These are phyloP conservation scores for Xanthoconium stramineum DNA, from an alignment of 768 basidiomycete species.

Conservation along the genomic window DNA sequence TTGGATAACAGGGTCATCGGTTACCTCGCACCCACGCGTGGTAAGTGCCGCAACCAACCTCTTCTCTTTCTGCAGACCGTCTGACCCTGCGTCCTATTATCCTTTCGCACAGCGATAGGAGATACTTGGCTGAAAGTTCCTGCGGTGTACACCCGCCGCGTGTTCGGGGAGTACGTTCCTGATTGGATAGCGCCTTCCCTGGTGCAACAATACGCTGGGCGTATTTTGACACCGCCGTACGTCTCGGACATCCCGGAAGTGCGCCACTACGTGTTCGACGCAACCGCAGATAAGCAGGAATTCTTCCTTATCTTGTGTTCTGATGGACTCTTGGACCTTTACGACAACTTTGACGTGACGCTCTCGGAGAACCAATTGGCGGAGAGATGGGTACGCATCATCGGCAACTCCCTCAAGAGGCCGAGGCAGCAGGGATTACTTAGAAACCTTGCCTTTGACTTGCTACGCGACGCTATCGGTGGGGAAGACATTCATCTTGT, in stretches of 20 bases:
- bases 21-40: conserved; percentile 38
- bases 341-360: conserved; percentile 24
- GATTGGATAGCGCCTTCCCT: conserved; percentile 23
- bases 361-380: conserved; percentile 29
- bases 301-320: conserved; percentile 41
- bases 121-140: conserved; percentile 37
- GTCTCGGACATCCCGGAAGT: conserved; percentile 42
- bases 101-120: conserved; percentile 28
- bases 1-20: conserved; percentile 34
- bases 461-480: conserved; percentile 43
- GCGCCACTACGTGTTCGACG: conserved; percentile 32
- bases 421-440: conserved; percentile 12
- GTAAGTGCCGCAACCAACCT: conserved; percentile 17
- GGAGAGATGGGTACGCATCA: conserved; percentile 34
- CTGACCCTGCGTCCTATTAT: conserved; percentile 12
- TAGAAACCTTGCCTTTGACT: conserved; percentile 37
- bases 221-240: conserved; percentile 46
- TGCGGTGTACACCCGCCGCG: conserved; percentile 29
- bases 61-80: background rate
- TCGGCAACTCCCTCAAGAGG: conserved; percentile 27
- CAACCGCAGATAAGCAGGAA: conserved; percentile 18
- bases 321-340: conserved; percentile 46
- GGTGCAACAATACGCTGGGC: conserved; percentile 27
- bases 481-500: conserved; percentile 38
- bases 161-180: conserved; percentile 24